A percentile compares a stretch with the other conserved stretches of the same genome.
These are phyloP conservation scores for Colletotrichum cuscutae DNA, from an alignment of 2,329 filamentous ascomycete genomes.

Conservation along the genomic window DNA sequence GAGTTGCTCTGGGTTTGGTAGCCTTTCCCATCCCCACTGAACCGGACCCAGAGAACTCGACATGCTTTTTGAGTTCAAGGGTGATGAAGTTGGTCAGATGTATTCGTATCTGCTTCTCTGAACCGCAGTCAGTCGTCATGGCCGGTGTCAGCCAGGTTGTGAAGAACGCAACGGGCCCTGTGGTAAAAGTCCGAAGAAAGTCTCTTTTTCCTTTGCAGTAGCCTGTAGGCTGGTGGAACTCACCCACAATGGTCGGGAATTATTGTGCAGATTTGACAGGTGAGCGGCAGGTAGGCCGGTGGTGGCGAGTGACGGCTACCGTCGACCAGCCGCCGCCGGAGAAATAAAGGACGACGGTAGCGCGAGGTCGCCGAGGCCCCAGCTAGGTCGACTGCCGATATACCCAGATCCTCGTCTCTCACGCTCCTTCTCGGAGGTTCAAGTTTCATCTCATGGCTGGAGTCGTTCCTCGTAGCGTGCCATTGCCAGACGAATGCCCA, in stretches of 20 bases:
- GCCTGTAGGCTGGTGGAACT: constrained; percentile 14
- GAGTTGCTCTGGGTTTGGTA: constrained; percentile 21
- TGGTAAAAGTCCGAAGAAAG: constrained; percentile 7
- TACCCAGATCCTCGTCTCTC: constrained; percentile 22
- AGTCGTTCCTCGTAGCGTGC: constrained; percentile 32
- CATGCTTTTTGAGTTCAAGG: background rate
- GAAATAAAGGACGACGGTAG: constrained; percentile 12
- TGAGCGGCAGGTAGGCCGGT: constrained; percentile 14
- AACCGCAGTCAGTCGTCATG: constrained; percentile 7
- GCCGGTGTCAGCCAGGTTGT: background rate
- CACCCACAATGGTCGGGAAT: constrained; percentile 25
- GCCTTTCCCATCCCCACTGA: constrained; percentile 14
- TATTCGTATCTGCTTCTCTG: background rate
- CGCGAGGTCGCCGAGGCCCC: constrained; percentile 12
- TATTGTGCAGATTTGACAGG: constrained; percentile 32
- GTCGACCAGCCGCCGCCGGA: constrained; percentile 14
- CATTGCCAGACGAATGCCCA: constrained; percentile 23
- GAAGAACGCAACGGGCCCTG: background rate
- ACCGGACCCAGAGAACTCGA: constrained; percentile 26
- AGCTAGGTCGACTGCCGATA: constrained; percentile 28
- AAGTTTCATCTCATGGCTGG: constrained; percentile 33
- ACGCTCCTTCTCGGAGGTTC: constrained; percentile 16
- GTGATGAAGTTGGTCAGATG: background rate
- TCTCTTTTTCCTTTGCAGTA: constrained; percentile 12
- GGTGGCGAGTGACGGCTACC: constrained; percentile 10